A percentile compares a stretch with the other conserved stretches of the same genome.
Evolutionary conservation across 1,284 basidiomycete species (phyloP).

Genomic region (Cryptococcus sp.): DNA sequence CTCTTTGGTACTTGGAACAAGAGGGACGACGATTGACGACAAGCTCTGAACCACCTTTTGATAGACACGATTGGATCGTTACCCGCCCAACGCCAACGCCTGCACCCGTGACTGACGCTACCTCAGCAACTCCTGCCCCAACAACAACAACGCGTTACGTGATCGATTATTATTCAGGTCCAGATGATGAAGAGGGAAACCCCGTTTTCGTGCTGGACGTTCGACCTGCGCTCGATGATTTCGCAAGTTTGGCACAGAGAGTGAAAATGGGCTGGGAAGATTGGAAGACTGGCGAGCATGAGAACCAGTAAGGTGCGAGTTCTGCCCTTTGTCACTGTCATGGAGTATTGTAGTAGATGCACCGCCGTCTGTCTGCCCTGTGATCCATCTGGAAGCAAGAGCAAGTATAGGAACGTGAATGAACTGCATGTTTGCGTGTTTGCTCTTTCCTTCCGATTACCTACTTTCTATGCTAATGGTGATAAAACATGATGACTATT

Average conservation of each 20-base stretch:
- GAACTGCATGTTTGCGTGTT: too few relatives aligned
- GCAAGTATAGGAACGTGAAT: too few relatives aligned
- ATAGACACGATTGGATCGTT: constrained; percentile 98
- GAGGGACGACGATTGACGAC: neutral
- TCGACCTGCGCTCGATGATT: constrained; percentile 76
- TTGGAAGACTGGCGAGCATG: constrained; percentile 51
- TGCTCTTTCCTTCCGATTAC: too few relatives aligned
- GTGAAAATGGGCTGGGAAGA: constrained; percentile 68
- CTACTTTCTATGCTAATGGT: too few relatives aligned
- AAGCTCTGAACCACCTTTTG: constrained; percentile 88
- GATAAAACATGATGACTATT: too few relatives aligned
- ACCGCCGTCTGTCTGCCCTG: too few relatives aligned
- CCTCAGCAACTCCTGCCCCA: neutral
- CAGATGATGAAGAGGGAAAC: constrained; percentile 75
- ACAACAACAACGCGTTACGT: constrained; percentile 69
- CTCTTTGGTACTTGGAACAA: neutral
- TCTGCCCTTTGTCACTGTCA: too few relatives aligned
- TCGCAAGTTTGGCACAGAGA: constrained; percentile 66
- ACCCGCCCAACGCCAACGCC: constrained; percentile 54
- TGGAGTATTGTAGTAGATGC: too few relatives aligned
- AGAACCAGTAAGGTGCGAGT: too few relatives aligned
- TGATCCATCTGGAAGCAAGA: too few relatives aligned
- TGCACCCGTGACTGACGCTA: constrained; percentile 3
- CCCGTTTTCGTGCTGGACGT: constrained; percentile 91
- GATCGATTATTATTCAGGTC: constrained; percentile 93